These are phyloP conservation scores for Albifimbria verrucaria DNA, from an alignment of 2,329 filamentous ascomycete species.

Conservation along the genomic window DNA sequence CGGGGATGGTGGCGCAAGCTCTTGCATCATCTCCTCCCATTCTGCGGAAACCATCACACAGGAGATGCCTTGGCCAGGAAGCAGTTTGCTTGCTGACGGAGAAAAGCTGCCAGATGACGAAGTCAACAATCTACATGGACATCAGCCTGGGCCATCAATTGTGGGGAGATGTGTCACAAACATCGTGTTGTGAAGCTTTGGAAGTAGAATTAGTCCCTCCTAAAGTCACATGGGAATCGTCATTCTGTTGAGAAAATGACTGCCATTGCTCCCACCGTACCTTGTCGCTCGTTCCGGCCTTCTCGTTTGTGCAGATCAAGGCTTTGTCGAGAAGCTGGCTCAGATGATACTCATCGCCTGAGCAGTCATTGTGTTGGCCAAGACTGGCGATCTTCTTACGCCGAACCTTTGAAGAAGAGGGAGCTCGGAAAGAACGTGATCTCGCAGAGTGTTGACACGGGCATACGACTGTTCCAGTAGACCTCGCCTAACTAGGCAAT, in stretches of 20 bases:
- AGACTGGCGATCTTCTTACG: constrained; percentile 53
- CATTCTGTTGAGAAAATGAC: constrained; percentile 59
- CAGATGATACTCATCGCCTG: constrained; percentile 40
- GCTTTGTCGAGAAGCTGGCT: constrained; percentile 64
- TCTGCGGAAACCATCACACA: constrained; percentile 79
- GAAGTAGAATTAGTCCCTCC: constrained; percentile 42
- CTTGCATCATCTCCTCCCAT: constrained; percentile 26
- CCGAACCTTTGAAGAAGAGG: constrained; percentile 63
- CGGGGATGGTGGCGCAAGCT: constrained; percentile 52
- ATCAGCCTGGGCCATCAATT: constrained; percentile 9
- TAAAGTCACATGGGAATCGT: constrained; percentile 54
- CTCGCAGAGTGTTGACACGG: constrained; percentile 62
- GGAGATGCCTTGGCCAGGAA: constrained; percentile 63
- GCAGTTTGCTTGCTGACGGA: constrained; percentile 45
- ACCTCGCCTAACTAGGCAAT: constrained; percentile 45
- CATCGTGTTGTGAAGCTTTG: constrained; percentile 61
- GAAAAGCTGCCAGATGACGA: constrained; percentile 75
- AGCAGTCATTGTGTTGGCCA: constrained; percentile 25
- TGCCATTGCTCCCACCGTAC: constrained; percentile 53
- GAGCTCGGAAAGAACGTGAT: constrained; percentile 65
- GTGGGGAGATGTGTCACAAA: constrained; percentile 25
- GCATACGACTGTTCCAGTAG: constrained; percentile 69
- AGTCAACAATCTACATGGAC: constrained; percentile 65
- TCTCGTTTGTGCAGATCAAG: constrained; percentile 52
- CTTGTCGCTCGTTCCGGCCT: constrained; percentile 21